Conservation (phyloP, 495 filamentous ascomycete species). For the Daldinia decipiens region DNA sequence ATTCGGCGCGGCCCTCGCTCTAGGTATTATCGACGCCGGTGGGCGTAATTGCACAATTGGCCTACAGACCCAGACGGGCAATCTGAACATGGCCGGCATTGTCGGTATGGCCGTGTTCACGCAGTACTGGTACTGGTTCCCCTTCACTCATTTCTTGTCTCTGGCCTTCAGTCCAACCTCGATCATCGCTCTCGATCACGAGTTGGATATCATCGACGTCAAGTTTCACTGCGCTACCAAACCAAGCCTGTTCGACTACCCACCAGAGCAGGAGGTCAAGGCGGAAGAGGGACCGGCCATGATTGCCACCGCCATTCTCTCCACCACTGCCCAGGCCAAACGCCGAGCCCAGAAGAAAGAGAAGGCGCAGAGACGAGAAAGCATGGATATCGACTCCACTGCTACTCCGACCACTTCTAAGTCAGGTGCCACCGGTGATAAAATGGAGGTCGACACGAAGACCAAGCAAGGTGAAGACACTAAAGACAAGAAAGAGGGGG, state of each 20-base stretch:
- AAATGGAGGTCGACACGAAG: conserved; percentile 89
- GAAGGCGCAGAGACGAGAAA: conserved; percentile 76
- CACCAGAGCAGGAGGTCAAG: conserved; percentile 94
- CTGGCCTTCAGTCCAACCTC: conserved; percentile 93
- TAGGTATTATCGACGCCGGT: conserved; percentile 98
- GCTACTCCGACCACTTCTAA: conserved; percentile 76
- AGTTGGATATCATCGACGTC: conserved; percentile 94
- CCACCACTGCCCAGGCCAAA: conserved; percentile 96
- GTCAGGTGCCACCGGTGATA: conserved; percentile 70
- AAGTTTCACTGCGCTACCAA: conserved; percentile 94
- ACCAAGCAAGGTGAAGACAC: conserved; percentile 69
- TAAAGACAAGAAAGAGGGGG: conserved; percentile 68
- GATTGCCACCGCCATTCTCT: conserved; percentile 95
- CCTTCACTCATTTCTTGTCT: conserved; percentile 95
- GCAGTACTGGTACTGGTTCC: conserved; percentile 99
- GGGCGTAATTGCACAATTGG: conserved; percentile 98
- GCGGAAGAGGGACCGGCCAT: conserved; percentile 91
- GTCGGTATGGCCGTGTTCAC: conserved; percentile 98
- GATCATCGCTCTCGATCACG: conserved; percentile 92
- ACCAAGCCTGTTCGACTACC: conserved; percentile 97
- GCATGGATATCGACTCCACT: conserved; percentile 88
- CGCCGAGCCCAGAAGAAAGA: conserved; percentile 85
- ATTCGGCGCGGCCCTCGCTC: conserved; percentile 90
- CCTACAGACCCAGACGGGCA: conserved; percentile 96
- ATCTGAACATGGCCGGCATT: conserved; percentile 96